These are phyloP conservation scores for Alternaria solani DNA, from an alignment of 2,329 filamentous ascomycete genomes.

Conservation along the genomic window DNA sequence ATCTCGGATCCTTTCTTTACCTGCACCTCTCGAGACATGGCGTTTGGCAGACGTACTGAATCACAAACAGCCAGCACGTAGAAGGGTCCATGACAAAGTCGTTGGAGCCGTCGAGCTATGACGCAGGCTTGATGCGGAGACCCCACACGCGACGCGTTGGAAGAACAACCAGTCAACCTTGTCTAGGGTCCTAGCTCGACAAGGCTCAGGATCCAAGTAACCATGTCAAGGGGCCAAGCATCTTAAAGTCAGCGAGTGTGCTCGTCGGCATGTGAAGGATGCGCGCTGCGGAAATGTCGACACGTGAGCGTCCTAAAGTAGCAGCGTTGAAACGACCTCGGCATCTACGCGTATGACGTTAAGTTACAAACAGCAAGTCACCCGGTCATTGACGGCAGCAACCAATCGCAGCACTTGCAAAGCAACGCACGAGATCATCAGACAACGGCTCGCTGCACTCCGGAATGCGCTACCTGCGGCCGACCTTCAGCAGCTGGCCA, in stretches of 20 bases:
- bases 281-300: slow-evolving; percentile 3
- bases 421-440: slow-evolving; percentile 42
- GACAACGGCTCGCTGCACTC: slow-evolving; percentile 29
- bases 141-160: slow-evolving; percentile 13
- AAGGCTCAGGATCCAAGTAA: neutral
- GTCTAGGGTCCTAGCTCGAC: neutral
- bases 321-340: slow-evolving; percentile 33
- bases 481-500: slow-evolving; percentile 27
- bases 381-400: slow-evolving; percentile 19
- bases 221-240: slow-evolving; percentile 11
- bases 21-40: slow-evolving; percentile 38
- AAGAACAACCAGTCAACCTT: neutral
- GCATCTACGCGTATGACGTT: slow-evolving; percentile 41
- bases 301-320: slow-evolving; percentile 21
- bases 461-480: slow-evolving; percentile 36
- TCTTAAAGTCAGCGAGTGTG: slow-evolving; percentile 21
- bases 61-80: neutral
- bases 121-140: slow-evolving; percentile 14
- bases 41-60: neutral
- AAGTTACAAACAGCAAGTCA: slow-evolving; percentile 36
- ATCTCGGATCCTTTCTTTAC: slow-evolving; percentile 43
- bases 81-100: neutral
- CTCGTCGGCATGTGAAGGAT: slow-evolving; percentile 22
- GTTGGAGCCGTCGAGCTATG: slow-evolving; percentile 2
- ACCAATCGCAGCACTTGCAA: slow-evolving; percentile 40